phyloP scores from a whole-genome alignment of 1,139 yeast species.

The Candida tropicalis region DNA sequence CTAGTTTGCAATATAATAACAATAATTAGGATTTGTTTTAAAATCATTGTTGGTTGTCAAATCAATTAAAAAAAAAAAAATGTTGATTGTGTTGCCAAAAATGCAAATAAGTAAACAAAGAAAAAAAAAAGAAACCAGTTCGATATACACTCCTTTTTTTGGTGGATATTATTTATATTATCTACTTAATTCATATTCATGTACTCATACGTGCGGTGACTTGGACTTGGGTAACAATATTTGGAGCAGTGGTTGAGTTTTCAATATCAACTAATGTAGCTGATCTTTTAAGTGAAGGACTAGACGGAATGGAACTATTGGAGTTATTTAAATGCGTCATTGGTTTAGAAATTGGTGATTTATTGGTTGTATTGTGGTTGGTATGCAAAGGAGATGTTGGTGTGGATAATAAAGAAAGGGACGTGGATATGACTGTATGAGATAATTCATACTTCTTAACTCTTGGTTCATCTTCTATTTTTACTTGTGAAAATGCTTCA shows the following conservation, averaged over 20 bases:
- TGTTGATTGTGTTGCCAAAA: not conserved
- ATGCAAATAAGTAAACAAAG: no score
- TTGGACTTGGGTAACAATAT: conserved; percentile 48
- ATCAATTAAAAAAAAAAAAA: no score
- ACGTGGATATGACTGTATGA: conserved; percentile 22
- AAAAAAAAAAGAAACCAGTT: not conserved
- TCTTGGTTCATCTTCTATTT: conserved; percentile 5
- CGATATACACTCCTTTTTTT: no score
- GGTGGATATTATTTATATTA: no score
- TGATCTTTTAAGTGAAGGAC: conserved; percentile 25
- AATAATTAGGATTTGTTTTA: not conserved
- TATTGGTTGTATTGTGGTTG: conserved; percentile 32
- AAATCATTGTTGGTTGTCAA: conserved; percentile 4
- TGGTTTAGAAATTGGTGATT: conserved; percentile 16
- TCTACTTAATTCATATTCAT: no score
- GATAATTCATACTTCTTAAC: conserved; percentile 23
- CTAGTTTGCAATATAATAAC: not conserved
- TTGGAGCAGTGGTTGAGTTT: conserved; percentile 36
- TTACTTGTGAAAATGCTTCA: not conserved
- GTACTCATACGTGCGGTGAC: conserved; percentile 49
- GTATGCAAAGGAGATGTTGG: conserved; percentile 29
- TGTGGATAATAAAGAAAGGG: conserved; percentile 20
- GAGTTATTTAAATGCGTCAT: conserved; percentile 13
- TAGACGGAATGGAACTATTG: conserved; percentile 15
- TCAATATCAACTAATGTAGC: conserved; percentile 28